Conservation (phyloP, 2,329 filamentous ascomycete genomes). For the Fusarium phyllophilum region DNA sequence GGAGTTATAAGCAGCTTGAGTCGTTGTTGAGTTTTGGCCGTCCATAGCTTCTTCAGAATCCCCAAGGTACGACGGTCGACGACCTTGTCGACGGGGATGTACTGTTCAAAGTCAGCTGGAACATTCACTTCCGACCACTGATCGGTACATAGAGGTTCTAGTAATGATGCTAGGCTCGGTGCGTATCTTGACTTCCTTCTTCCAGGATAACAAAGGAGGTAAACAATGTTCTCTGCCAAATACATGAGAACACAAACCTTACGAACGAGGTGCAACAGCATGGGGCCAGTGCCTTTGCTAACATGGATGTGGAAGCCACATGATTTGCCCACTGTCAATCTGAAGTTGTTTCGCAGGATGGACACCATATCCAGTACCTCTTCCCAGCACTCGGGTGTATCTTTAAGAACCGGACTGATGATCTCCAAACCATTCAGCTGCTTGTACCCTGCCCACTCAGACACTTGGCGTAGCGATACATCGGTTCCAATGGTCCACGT, state of each 20-base stretch:
- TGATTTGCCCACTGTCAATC: background rate
- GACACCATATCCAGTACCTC: conserved; percentile 22
- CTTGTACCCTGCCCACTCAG: conserved; percentile 16
- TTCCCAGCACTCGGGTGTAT: conserved; percentile 27
- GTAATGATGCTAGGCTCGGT: background rate
- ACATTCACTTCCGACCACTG: background rate
- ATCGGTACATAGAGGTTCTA: background rate
- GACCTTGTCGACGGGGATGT: background rate
- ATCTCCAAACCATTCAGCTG: conserved; percentile 19
- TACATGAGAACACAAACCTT: conserved; percentile 22
- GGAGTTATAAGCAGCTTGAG: background rate
- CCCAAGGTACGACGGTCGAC: background rate
- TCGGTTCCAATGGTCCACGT: conserved; percentile 21
- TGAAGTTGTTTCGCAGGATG: conserved; percentile 21
- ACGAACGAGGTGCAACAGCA: conserved; percentile 12
- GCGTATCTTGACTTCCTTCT: background rate
- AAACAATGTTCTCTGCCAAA: conserved; percentile 30
- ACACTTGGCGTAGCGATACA: background rate
- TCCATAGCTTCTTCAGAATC: conserved; percentile 24
- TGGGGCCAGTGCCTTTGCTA: conserved; percentile 13
- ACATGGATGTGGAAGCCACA: conserved; percentile 36
- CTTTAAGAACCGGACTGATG: conserved; percentile 18
- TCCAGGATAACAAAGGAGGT: conserved; percentile 16
- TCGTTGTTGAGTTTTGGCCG: background rate
- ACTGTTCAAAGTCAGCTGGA: conserved; percentile 15